Evolutionary conservation across 352 stramenopile species (phyloP).

Genomic region (Thraustotheca clavata): DNA sequence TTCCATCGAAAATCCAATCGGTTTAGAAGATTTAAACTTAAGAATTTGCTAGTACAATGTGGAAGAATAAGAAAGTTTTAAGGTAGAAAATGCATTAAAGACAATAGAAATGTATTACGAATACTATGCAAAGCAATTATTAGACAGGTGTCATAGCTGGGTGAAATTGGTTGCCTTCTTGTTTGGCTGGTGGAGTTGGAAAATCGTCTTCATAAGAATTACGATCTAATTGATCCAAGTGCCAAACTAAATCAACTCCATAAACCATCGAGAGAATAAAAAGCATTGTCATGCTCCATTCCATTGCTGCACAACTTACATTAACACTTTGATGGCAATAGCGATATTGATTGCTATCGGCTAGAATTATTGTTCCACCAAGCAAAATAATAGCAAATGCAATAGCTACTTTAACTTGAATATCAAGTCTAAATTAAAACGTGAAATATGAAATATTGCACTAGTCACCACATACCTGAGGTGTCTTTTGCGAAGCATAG

Average conservation of each 20-base stretch:
- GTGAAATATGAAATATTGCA: background rate
- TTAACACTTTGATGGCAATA: constrained; percentile 9
- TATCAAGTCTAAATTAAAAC: background rate
- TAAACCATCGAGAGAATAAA: constrained; percentile 12
- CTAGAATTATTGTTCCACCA: background rate
- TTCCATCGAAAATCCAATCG: too few relatives aligned
- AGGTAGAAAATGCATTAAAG: too few relatives aligned
- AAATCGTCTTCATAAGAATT: too few relatives aligned
- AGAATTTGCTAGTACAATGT: too few relatives aligned
- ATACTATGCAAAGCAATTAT: too few relatives aligned
- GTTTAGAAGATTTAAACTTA: too few relatives aligned
- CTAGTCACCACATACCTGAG: background rate
- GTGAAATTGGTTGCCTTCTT: too few relatives aligned
- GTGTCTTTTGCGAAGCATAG: background rate
- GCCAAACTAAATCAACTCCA: background rate
- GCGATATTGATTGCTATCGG: background rate
- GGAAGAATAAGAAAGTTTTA: too few relatives aligned
- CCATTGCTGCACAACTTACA: background rate
- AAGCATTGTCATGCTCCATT: constrained; percentile 5
- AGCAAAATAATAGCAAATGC: background rate
- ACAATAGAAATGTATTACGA: too few relatives aligned
- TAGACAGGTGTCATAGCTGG: too few relatives aligned
- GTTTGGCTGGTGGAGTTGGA: too few relatives aligned
- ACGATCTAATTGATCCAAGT: background rate
- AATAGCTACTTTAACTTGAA: background rate